A percentile compares a stretch with the other conserved stretches of the same genome.
These are phyloP conservation scores for Eimeria tenella DNA, from an alignment of 169 alveolate genomes.

Conservation along the genomic window DNA sequence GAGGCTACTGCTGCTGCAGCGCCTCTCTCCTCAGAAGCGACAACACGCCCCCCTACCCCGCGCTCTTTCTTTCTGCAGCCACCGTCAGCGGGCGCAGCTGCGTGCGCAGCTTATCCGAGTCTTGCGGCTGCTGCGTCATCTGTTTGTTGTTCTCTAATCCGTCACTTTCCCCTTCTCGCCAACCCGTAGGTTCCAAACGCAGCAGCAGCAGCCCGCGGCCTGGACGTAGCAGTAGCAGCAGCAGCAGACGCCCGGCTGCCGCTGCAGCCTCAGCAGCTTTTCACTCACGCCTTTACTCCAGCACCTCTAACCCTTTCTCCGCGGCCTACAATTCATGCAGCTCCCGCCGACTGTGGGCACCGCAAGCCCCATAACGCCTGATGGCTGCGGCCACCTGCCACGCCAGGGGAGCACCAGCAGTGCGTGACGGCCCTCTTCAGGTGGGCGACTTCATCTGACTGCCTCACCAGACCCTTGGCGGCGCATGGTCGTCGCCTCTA, in stretches of 20 bases:
- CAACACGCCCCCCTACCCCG: constrained; percentile 50
- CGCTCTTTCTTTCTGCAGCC: constrained; percentile 34
- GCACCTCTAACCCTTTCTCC: not conserved
- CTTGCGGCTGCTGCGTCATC: constrained; percentile 30
- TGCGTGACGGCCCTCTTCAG: not conserved
- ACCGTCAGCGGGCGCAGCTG: constrained; percentile 35
- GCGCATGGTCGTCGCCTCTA: not conserved
- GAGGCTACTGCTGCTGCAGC: not conserved
- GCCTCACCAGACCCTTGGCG: not conserved
- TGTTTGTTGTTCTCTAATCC: constrained; percentile 7
- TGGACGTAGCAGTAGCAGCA: not conserved
- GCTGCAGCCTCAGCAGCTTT: constrained; percentile 39
- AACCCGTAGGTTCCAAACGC: not conserved
- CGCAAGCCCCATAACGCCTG: not conserved
- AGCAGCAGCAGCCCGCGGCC: not conserved
- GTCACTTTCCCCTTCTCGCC: constrained; percentile 11
- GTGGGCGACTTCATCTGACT: not conserved
- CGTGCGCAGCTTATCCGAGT: not conserved
- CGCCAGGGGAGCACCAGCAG: constrained; percentile 12
- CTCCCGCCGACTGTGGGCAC: not conserved
- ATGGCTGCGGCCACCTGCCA: not conserved
- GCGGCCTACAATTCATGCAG: not conserved
- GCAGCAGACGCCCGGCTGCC: constrained; percentile 51
- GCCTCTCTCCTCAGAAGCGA: not conserved
- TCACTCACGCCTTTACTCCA: not conserved